Conservation (phyloP, 164 flowering plant species). For the Echeveria elegans region DNA sequence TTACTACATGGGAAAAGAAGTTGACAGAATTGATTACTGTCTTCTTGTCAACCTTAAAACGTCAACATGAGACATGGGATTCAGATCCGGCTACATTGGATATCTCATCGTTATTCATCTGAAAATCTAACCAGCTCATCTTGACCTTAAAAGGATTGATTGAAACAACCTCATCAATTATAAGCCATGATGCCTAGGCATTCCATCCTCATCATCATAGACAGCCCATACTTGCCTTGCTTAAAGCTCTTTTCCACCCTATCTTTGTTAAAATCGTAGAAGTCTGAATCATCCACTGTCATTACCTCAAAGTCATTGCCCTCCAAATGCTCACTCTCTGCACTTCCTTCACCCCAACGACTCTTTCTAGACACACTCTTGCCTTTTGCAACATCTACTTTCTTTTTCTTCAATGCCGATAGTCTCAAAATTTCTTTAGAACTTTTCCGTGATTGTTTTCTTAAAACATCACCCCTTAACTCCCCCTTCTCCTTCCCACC, state of each 20-base stretch:
- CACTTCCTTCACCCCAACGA: conserved; percentile 7
- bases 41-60: conserved; percentile 48
- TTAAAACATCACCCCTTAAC: not conserved
- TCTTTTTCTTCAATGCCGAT: not conserved
- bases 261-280: conserved; percentile 82
- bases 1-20: conserved; percentile 67
- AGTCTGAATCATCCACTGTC: conserved; percentile 69
- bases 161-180: conserved; percentile 59
- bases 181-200: conserved; percentile 88
- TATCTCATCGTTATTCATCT: conserved; percentile 35
- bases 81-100: conserved; percentile 38
- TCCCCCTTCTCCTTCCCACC: conserved; percentile 7
- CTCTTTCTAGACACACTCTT: not conserved
- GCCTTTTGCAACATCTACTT: not conserved
- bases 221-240: conserved; percentile 82
- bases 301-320: conserved; percentile 31
- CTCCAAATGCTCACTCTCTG: conserved; percentile 10
- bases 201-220: conserved; percentile 78
- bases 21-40: conserved; percentile 39
- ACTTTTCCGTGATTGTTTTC: not conserved
- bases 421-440: not conserved
- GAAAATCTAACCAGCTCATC: conserved; percentile 69
- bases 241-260: conserved; percentile 64
- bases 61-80: conserved; percentile 55
- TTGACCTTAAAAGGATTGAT: conserved; percentile 60